Base-by-base conservation (phyloP, 305 asterid genomes). In the Fraxinus greggii region DNA sequence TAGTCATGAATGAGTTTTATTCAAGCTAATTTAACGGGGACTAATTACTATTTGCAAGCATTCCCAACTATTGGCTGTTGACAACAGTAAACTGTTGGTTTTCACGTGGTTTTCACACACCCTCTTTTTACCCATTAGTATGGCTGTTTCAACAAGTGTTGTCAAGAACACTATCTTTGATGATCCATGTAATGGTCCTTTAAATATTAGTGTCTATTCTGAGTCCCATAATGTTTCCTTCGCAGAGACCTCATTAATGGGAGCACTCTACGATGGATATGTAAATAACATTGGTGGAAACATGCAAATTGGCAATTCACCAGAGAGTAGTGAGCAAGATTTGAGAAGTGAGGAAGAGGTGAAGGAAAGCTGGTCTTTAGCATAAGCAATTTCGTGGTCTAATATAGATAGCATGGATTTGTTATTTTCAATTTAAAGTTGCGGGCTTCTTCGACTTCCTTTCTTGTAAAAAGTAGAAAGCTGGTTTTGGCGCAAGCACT, bases 91-190 rank as follows among this genome's bases (percentile, higher is more conserved):
- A n/a, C n/a, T n/a, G n/a, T n/a, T n/a, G n/a, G n/a, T n/a, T n/a
- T n/a, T n/a, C n/a, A n/a, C n/a, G n/a, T n/a, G n/a, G n/a, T n/a
- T n/a, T n/a, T n/a, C n/a, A n/a, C n/a, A n/a, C n/a, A n/a, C n/a
- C n/a, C n/a, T n/a, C n/a, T n/a, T n/a, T n/a, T n/a, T n/a, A n/a
- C n/a, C n/a, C n/a, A n/a, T n/a, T n/a, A n/a, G 92, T 84, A 3
- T 94, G 99, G 97, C 85, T 95, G 7, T 95, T 95, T 88, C 93
- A 89, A 81, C 94, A 92, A 80, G 98, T 94, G 1, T 93, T 93
- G 83, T 90, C 97, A 0, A 86, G 75, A 32, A 90, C 98, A 1
- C 99, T 98, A 0, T 78, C 69, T 59, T 81, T 95, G 85, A 93
- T 95, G 99, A 87, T 95, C 38, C 74, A 86, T 48, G 87, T 93